Base-by-base conservation (phyloP, 1,284 basidiomycete genomes). In the Rhodofomes roseus region DNA sequence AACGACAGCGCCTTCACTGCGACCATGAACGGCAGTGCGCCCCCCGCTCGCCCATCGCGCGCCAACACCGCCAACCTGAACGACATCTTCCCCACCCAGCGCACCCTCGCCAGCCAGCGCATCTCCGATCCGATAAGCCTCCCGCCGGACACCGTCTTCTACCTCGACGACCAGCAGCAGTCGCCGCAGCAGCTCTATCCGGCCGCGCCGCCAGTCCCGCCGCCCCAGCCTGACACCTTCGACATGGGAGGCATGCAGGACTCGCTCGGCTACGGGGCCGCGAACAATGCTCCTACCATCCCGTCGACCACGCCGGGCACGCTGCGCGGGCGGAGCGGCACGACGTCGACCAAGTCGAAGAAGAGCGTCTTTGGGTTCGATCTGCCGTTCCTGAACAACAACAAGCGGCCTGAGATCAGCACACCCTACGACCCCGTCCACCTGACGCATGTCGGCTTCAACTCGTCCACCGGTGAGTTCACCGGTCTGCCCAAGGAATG, bases 371-470 rank as follows among this genome's bases (percentile, higher is more conserved):
- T 92, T 52, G 84, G 85, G 37, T 88, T 91, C 74, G 87, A 92
- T 82, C 82, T 84, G 46, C 92, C 93, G 66, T 86, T 96, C 65
- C 60, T 67, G 58, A 70, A 67, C 62, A 70, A 57, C 60, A 68
- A 66, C 25, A 95, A 94, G 78, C 85, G 92, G 44, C 89, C 90
- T 20, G 95, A 97, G 76, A 99, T 99, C 78, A 96, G 93, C 66
- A 97, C 95, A 2, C 96, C 95, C 1, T 99, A 98, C 74, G 97
- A 99, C 75, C 97, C 97, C n/a, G 96, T 99, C 41, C 97, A 99
- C 78, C 88, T 99, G 66, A 99, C 96, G 0, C 97, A 99, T 72
- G 97, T 99, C 71, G 97, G 96, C 62, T 99, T 98, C 85, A 98
- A 99, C 77, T 95, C 94, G 36, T 96, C 94, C 62, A 99, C 96